phyloP scores from a whole-genome alignment of 1,284 basidiomycete genomes.

The Microbotryum scabiosae region DNA sequence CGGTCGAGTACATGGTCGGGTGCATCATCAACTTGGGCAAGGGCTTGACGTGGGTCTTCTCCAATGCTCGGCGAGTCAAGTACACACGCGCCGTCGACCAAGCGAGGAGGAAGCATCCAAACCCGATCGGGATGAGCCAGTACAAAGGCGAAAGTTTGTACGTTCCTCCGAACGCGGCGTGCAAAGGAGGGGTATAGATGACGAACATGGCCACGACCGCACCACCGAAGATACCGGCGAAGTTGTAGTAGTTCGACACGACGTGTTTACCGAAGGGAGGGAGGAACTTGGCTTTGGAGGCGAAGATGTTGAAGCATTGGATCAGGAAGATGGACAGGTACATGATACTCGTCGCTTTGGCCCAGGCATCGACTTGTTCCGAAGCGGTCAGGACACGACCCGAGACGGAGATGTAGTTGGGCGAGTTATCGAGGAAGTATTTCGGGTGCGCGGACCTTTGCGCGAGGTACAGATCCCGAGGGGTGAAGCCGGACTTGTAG shows the following conservation, averaged over 20 bases:
- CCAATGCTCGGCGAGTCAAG: too few relatives aligned
- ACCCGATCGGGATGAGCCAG: constrained; percentile 57
- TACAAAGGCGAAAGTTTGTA: constrained; percentile 54
- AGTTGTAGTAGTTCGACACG: constrained; percentile 56
- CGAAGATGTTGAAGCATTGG: constrained; percentile 63
- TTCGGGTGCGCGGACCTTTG: constrained; percentile 44
- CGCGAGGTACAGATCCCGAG: constrained; percentile 49
- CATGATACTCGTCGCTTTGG: constrained; percentile 56
- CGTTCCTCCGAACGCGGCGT: constrained; percentile 58
- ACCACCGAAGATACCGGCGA: constrained; percentile 55
- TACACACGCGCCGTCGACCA: constrained; percentile 54
- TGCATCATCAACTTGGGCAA: too few relatives aligned
- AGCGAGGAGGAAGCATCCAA: constrained; percentile 52
- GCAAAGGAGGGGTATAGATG: constrained; percentile 55
- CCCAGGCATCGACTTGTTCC: constrained; percentile 53
- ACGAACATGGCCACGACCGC: constrained; percentile 55
- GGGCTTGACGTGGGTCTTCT: too few relatives aligned
- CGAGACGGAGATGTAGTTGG: constrained; percentile 51
- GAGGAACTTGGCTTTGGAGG: constrained; percentile 56
- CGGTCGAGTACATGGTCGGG: too few relatives aligned
- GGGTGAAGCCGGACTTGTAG: constrained; percentile 54
- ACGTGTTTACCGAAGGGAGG: constrained; percentile 55
- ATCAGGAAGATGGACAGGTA: constrained; percentile 59
- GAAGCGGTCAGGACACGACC: constrained; percentile 47
- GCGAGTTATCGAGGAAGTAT: constrained; percentile 49